A percentile compares a stretch with the other conserved stretches of the same genome.
These are phyloP conservation scores for Phanerochaete sordida DNA, from an alignment of 768 basidiomycete genomes.

Conservation along the genomic window DNA sequence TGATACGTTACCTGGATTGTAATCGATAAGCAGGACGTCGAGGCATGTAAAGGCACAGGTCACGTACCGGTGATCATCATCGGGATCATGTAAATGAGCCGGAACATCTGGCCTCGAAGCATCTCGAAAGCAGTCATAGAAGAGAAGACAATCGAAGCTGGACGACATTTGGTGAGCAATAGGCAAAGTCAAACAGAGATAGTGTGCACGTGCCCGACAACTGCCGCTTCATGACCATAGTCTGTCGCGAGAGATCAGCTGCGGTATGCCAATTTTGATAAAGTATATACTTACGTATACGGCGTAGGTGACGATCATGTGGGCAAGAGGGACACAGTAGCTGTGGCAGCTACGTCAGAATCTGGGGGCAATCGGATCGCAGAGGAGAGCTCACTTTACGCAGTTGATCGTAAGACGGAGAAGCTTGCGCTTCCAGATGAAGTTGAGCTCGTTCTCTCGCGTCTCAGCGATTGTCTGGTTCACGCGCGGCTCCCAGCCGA, in stretches of 20 bases:
- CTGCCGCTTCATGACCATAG: constrained; percentile 31
- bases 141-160: constrained; percentile 34
- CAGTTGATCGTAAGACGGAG: constrained; percentile 41
- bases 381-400: constrained; percentile 30
- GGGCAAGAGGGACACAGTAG: constrained; percentile 52
- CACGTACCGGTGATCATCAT: constrained; percentile 16
- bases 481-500: constrained; percentile 42
- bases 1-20: constrained; percentile 52
- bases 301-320: constrained; percentile 60
- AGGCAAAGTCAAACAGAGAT: neutral
- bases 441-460: constrained; percentile 55
- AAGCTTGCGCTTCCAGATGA: constrained; percentile 50
- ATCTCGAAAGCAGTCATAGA: constrained; percentile 53
- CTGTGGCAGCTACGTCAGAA: constrained; percentile 26
- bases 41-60: no score
- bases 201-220: constrained; percentile 24
- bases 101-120: constrained; percentile 45
- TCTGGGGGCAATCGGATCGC: neutral
- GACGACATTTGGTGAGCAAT: neutral
- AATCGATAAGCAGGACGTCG: neutral
- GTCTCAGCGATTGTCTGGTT: constrained; percentile 46
- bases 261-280: neutral
- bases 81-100: constrained; percentile 28
- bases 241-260: constrained; percentile 14
- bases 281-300: constrained; percentile 43